Evolutionary conservation across 805 yeast genomes (phyloP).

Genomic region (Yarrowia divulgata): DNA sequence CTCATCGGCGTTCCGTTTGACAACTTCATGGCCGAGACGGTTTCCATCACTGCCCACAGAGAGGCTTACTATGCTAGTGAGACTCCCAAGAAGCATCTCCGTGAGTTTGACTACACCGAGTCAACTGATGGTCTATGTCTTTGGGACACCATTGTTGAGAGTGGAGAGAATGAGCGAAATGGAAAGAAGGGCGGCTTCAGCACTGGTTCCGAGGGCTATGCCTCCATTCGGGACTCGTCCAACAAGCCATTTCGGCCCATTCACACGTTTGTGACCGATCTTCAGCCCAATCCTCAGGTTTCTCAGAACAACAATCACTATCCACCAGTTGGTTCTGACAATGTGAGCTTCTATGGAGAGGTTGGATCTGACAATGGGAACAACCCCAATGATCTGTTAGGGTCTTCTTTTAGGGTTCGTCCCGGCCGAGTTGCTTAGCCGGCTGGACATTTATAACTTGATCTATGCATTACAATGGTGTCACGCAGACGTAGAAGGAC

Average conservation of each 20-base stretch:
- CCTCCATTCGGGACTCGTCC: neutral
- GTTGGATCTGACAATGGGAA: neutral
- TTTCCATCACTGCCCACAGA: constrained; percentile 28
- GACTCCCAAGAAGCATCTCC: constrained; percentile 7
- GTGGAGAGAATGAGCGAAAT: constrained; percentile 25
- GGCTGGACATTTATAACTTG: neutral
- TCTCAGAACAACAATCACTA: neutral
- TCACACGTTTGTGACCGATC: constrained; percentile 5
- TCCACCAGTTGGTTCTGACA: neutral
- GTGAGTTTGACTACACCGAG: constrained; percentile 7
- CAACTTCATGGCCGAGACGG: constrained; percentile 30
- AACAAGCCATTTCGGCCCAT: constrained; percentile 9
- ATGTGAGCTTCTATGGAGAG: neutral
- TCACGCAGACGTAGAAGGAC: no score
- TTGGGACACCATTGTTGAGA: constrained; percentile 22
- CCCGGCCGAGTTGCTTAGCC: constrained; percentile 18
- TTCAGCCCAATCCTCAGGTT: neutral
- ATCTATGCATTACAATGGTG: neutral
- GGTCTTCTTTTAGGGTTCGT: neutral
- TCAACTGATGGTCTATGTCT: neutral
- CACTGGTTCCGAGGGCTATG: constrained; percentile 3
- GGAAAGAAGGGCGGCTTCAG: constrained; percentile 12
- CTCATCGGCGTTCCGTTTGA: constrained; percentile 30
- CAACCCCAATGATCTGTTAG: neutral
- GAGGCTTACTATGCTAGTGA: constrained; percentile 27